A percentile compares a stretch with the other conserved stretches of the same genome.
Conservation (phyloP, 148 eudicot species). For the Cornus controversa region DNA sequence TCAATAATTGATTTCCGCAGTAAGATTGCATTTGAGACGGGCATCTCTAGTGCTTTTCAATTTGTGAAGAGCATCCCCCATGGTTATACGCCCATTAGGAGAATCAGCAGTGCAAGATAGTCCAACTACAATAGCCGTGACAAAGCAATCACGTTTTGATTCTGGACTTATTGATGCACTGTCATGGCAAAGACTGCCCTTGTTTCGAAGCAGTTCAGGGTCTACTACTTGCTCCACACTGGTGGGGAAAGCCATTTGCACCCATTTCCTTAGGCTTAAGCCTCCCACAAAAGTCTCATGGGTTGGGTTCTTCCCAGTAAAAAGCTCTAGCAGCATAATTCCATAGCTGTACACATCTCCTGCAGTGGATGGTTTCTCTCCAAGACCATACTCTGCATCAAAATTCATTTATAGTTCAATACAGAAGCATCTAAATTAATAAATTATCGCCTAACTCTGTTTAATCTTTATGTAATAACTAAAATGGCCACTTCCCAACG, state of each 20-base stretch:
- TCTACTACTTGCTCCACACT: conserved; percentile 32
- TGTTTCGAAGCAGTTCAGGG: conserved; percentile 19
- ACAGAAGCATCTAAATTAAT: no score
- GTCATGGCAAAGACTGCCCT: not conserved
- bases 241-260: conserved; percentile 27
- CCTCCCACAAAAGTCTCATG: conserved; percentile 34
- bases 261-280: conserved; percentile 40
- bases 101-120: conserved; percentile 41
- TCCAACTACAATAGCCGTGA: conserved; percentile 38
- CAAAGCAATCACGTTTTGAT: conserved; percentile 15
- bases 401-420: not conserved
- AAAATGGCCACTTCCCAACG: no score
- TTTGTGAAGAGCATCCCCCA: conserved; percentile 42
- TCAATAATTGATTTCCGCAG: not conserved
- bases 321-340: conserved; percentile 48
- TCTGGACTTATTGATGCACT: not conserved
- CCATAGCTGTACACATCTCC: conserved; percentile 63
- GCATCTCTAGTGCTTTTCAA: conserved; percentile 30
- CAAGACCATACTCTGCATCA: conserved; percentile 50
- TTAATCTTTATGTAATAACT: no score
- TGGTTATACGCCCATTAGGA: conserved; percentile 39
- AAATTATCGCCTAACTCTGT: no score
- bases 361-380: conserved; percentile 42
- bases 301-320: conserved; percentile 50
- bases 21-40: conserved; percentile 1